Base-by-base conservation (phyloP, 2,329 filamentous ascomycete genomes). In the Penicillium sp. region DNA sequence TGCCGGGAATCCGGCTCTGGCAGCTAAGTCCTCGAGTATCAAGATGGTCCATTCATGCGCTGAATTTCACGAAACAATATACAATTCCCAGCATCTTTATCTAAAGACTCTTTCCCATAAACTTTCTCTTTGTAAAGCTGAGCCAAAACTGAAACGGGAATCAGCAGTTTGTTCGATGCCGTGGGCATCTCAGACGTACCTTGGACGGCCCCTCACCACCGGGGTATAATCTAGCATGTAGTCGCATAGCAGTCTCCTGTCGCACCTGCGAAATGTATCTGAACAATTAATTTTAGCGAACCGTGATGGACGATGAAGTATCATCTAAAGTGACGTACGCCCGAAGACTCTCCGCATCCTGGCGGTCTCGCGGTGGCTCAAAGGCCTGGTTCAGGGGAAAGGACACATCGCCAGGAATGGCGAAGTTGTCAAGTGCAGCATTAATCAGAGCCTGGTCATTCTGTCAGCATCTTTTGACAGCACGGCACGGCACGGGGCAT, bases 121-220 rank as follows among this genome's bases (percentile, higher is more conserved):
- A 99, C 85, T 96, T 96, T 77, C 94, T 87, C 86, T 97, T 97
- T 49, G 89, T 90, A 73, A 96, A 99, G 81, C 94, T 97, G 72
- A 99, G 76, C 94, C 94, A 99, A 90, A 93, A 97, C 85, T 95
- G 84, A 74, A 39, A 4, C 16, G 12, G 3, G 78, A 83, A 21
- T 70, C 56, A 71, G 69, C 60, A 36, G 44, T 46, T 10, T 8
- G 24, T 42, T 24, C 16, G 2, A 38, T 13, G 33, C 16, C 13
- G 34, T 15, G 9, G 9, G 13, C 16, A 36, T 26, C 43, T 45
- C 6, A 12, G 36, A 63, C 71, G 63, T 65, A 81, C 80, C 76
- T 86, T 85, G 60, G 76, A 89, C 74, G 79, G 92, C 75, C 70
- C 83, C 74, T 73, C 81, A 63, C 77, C 82, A 60, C 92, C 91